Evolutionary conservation across 2,329 filamentous ascomycete species (phyloP).

Genomic region (Lasiodiplodia citricola): DNA sequence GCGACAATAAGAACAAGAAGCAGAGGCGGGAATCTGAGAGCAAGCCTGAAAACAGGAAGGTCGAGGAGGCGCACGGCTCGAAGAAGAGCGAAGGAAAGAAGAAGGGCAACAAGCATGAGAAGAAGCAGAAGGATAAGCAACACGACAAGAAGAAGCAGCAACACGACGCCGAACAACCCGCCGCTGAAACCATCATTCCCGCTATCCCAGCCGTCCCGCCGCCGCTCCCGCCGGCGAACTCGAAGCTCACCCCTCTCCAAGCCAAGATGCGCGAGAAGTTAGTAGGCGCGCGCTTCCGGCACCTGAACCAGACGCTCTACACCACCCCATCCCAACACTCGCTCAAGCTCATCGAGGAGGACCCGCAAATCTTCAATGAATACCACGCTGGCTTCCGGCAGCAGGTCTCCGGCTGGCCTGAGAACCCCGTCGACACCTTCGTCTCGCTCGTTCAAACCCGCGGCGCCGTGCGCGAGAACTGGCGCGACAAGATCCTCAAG

Average conservation of each 20-base stretch:
- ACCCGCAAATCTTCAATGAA: constrained; percentile 92
- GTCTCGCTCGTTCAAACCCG: constrained; percentile 72
- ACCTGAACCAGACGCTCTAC: constrained; percentile 96
- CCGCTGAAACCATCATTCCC: constrained; percentile 47
- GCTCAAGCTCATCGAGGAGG: constrained; percentile 79
- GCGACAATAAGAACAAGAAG: constrained; percentile 32
- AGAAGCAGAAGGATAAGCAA: constrained; percentile 44
- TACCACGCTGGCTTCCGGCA: constrained; percentile 97
- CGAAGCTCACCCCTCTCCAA: constrained; percentile 88
- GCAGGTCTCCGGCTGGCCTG: constrained; percentile 94
- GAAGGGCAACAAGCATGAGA: constrained; percentile 33
- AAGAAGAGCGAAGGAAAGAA: constrained; percentile 29
- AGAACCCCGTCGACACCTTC: constrained; percentile 92
- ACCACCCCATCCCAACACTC: constrained; percentile 85
- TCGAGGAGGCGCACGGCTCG: background rate
- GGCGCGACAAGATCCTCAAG: constrained; percentile 50
- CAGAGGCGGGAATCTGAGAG: constrained; percentile 29
- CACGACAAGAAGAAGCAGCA: constrained; percentile 38
- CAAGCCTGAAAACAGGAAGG: constrained; percentile 31
- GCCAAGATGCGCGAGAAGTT: constrained; percentile 94
- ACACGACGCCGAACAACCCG: constrained; percentile 21
- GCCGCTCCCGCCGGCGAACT: constrained; percentile 41
- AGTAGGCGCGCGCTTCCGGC: constrained; percentile 91
- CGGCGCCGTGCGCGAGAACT: constrained; percentile 59
- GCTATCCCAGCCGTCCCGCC: constrained; percentile 34